Conservation (phyloP, 164 flowering plant genomes). For the Chimonanthus praecox region DNA sequence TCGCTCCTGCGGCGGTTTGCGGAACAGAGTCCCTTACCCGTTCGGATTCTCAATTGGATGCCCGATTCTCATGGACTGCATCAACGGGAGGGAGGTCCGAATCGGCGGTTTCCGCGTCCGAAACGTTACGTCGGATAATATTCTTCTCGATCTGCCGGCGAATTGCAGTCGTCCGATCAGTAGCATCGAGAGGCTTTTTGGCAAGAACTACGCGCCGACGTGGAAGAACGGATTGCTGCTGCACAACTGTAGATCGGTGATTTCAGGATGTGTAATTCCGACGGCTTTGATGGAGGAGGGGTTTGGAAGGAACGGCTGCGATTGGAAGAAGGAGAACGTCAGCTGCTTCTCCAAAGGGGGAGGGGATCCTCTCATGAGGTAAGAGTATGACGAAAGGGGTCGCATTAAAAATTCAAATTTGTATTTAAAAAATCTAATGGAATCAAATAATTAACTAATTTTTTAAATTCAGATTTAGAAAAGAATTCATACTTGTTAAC, state of each 20-base stretch:
- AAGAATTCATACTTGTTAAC: no score
- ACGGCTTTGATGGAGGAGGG: slow-evolving; percentile 22
- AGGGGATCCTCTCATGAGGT: slow-evolving; percentile 18
- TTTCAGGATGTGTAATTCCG: slow-evolving; percentile 20
- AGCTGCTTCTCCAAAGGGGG: slow-evolving; percentile 40
- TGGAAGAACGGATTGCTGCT: slow-evolving; percentile 51
- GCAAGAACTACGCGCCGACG: slow-evolving; percentile 43
- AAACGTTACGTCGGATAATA: slow-evolving; percentile 20
- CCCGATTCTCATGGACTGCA: slow-evolving; percentile 48
- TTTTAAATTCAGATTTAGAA: no score
- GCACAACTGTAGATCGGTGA: slow-evolving; percentile 39
- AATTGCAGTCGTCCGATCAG: slow-evolving; percentile 47
- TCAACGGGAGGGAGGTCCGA: slow-evolving; percentile 12
- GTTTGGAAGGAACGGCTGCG: slow-evolving; percentile 26
- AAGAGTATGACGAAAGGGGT: no score
- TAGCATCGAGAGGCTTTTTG: slow-evolving; percentile 23
- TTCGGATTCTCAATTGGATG: slow-evolving; percentile 70
- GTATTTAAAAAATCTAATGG: no score
- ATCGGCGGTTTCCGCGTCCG: slow-evolving; percentile 41
- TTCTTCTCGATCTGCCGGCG: slow-evolving; percentile 33
- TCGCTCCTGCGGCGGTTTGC: slow-evolving; percentile 25
- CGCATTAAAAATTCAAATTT: no score
- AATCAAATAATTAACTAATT: no score
- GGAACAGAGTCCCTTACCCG: slow-evolving; percentile 34
- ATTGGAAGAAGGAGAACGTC: slow-evolving; percentile 9